These are phyloP conservation scores for Penicillium sp. DNA, from an alignment of 2,329 filamentous ascomycete species.

Conservation along the genomic window DNA sequence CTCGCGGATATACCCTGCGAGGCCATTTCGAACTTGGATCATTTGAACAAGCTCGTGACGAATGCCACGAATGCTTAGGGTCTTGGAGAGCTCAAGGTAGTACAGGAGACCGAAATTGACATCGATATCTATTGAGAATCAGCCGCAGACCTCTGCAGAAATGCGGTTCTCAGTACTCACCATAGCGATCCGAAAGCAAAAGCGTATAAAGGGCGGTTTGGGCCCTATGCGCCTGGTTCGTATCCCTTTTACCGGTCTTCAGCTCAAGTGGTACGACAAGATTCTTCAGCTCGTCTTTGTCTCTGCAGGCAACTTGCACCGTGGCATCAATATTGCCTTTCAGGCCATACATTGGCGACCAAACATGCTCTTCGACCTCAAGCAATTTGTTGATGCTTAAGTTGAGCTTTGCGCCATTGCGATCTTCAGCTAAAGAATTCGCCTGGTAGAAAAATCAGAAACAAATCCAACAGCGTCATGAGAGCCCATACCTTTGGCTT, in stretches of 20 bases:
- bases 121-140: constrained; percentile 66
- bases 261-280: constrained; percentile 92
- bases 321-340: constrained; percentile 99
- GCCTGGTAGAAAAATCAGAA: constrained; percentile 46
- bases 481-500: constrained; percentile 62
- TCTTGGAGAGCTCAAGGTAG: constrained; percentile 90
- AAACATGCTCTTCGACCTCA: constrained; percentile 96
- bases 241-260: constrained; percentile 83
- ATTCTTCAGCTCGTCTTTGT: constrained; percentile 65
- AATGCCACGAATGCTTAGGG: constrained; percentile 79
- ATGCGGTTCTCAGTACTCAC: constrained; percentile 34
- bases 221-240: constrained; percentile 79
- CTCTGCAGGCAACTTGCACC: constrained; percentile 80
- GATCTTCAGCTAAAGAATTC: constrained; percentile 75
- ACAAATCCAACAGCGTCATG: constrained; percentile 21
- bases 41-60: constrained; percentile 90
- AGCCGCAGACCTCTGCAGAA: constrained; percentile 10
- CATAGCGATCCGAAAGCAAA: constrained; percentile 87
- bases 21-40: constrained; percentile 91
- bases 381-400: constrained; percentile 92
- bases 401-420: constrained; percentile 72
- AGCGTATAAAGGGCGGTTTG: constrained; percentile 95
- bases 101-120: constrained; percentile 89
- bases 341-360: constrained; percentile 95
- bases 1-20: constrained; percentile 82